Evolutionary conservation across 2,329 filamentous ascomycete species (phyloP).

Genomic region (Berkeleyomyces basicola): DNA sequence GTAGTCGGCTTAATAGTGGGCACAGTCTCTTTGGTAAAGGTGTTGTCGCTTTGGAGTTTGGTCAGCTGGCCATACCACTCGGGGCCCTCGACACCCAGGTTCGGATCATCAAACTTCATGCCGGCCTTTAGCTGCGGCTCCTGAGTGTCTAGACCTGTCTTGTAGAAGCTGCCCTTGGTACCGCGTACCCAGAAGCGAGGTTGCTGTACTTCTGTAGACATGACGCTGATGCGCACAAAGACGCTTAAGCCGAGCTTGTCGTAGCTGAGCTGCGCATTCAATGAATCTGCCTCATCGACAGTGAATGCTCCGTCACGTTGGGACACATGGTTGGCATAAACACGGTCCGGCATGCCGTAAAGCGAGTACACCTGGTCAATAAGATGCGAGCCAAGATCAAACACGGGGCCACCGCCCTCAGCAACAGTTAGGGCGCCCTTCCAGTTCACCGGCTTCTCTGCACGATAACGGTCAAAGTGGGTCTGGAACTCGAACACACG

Average conservation of each 20-base stretch:
- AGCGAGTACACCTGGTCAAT: slow-evolving; percentile 57
- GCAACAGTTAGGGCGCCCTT: slow-evolving; percentile 43
- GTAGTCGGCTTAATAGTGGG: slow-evolving; percentile 48
- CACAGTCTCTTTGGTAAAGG: slow-evolving; percentile 31
- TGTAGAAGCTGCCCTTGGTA: slow-evolving; percentile 57
- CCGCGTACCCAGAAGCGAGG: slow-evolving; percentile 64
- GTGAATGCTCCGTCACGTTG: slow-evolving; percentile 36
- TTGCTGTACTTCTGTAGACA: slow-evolving; percentile 53
- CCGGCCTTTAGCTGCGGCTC: slow-evolving; percentile 57
- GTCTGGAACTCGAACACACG: slow-evolving; percentile 63
- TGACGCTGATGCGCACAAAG: slow-evolving; percentile 51
- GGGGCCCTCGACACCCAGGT: slow-evolving; percentile 46
- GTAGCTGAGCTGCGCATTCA: slow-evolving; percentile 53
- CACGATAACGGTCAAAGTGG: slow-evolving; percentile 62
- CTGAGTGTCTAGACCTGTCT: slow-evolving; percentile 53
- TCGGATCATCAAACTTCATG: slow-evolving; percentile 39
- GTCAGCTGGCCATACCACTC: slow-evolving; percentile 43
- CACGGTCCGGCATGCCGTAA: slow-evolving; percentile 49
- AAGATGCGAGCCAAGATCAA: slow-evolving; percentile 60
- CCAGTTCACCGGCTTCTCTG: slow-evolving; percentile 41
- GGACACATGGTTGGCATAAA: slow-evolving; percentile 52
- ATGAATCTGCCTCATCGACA: slow-evolving; percentile 35
- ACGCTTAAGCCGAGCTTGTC: slow-evolving; percentile 39
- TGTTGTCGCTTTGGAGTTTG: slow-evolving; percentile 34
- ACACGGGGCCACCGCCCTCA: slow-evolving; percentile 51